These are phyloP conservation scores for Puccinia novopanici DNA, from an alignment of 1,284 basidiomycete genomes.

Conservation along the genomic window DNA sequence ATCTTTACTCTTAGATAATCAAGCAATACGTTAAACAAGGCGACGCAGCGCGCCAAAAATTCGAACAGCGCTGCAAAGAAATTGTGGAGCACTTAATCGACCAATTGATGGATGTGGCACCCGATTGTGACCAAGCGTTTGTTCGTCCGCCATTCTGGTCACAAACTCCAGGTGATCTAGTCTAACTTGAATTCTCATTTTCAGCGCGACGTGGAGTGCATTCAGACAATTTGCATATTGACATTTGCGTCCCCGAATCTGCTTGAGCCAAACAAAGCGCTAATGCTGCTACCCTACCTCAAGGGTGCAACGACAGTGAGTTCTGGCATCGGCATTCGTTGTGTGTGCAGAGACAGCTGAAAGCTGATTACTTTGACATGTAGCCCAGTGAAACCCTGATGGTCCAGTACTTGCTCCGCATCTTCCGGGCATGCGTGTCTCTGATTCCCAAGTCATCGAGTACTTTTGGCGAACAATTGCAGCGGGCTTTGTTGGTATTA, in stretches of 20 bases:
- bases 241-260: conserved; percentile 76
- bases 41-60: conserved; percentile 28
- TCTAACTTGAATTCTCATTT: conserved; percentile 14
- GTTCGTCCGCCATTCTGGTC: conserved; percentile 47
- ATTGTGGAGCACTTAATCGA: conserved; percentile 50
- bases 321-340: conserved; percentile 1
- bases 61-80: conserved; percentile 37
- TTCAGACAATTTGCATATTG: conserved; percentile 80
- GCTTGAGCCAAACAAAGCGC: conserved; percentile 76
- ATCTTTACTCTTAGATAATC: conserved; percentile 26
- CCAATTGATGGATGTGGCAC: conserved; percentile 44
- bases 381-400: conserved; percentile 79
- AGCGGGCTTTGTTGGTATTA: conserved; percentile 78
- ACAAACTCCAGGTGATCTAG: neutral
- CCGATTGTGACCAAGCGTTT: conserved; percentile 53
- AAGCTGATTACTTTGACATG: neutral
- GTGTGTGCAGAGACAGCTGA: neutral
- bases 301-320: conserved; percentile 74
- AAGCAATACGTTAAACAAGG: conserved; percentile 23
- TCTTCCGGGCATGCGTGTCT: conserved; percentile 81
- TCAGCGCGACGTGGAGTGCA: conserved; percentile 75
- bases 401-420: conserved; percentile 79
- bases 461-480: conserved; percentile 79
- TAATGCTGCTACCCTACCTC: conserved; percentile 79
- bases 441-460: conserved; percentile 78